These are phyloP conservation scores for Solidago caesia DNA, from an alignment of 129 eudicot species.

Conservation along the genomic window DNA sequence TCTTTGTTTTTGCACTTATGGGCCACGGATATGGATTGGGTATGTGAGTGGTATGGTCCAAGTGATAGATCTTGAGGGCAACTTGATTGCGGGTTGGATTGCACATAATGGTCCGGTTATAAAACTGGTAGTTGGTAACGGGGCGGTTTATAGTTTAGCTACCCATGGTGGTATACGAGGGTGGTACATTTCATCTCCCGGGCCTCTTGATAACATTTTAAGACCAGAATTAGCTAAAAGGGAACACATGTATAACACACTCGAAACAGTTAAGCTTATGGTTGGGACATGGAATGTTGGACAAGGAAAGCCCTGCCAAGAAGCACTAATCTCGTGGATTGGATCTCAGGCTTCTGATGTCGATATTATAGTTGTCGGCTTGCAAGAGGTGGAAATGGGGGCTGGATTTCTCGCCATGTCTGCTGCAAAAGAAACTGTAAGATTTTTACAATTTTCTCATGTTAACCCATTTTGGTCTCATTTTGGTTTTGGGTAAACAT, in stretches of 20 bases:
- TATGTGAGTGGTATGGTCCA: conserved; percentile 92
- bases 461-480: background rate
- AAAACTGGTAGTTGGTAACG: conserved; percentile 72
- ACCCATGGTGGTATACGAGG: conserved; percentile 98
- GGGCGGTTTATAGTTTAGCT: conserved; percentile 70
- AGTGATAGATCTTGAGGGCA: conserved; percentile 80
- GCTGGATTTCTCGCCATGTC: conserved; percentile 99
- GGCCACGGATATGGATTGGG: conserved; percentile 80
- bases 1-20: conserved; percentile 74
- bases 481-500: background rate
- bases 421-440: conserved; percentile 98
- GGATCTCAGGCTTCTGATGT: conserved; percentile 76
- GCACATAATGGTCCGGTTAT: conserved; percentile 90
- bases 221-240: conserved; percentile 59
- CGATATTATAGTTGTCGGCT: conserved; percentile 79
- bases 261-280: conserved; percentile 60
- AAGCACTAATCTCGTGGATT: conserved; percentile 76
- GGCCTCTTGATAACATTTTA: conserved; percentile 72
- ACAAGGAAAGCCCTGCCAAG: conserved; percentile 85
- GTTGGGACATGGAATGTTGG: conserved; percentile 97
- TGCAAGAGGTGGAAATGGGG: conserved; percentile 99
- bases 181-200: conserved; percentile 86
- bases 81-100: conserved; percentile 72
- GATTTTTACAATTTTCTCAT: conserved; percentile 26
- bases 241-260: conserved; percentile 67